Base-by-base conservation (phyloP, 352 stramenopile species). In the Phytophthora macrochlamydospora region DNA sequence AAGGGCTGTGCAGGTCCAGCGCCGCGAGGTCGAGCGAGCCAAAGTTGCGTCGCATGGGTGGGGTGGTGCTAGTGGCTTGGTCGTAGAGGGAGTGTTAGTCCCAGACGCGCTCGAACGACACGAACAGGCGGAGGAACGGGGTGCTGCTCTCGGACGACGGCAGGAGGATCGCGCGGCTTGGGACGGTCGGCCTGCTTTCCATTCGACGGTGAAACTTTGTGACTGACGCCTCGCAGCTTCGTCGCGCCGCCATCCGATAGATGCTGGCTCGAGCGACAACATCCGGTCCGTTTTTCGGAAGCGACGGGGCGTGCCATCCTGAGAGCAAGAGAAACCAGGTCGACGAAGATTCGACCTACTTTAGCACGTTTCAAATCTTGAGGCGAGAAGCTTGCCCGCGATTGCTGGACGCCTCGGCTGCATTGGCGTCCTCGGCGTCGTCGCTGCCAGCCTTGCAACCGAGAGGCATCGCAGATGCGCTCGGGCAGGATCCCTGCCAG, bases 21-120 rank as follows among this genome's bases (percentile, higher is more conserved):
- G 78, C 78, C n/a, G 70, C 70, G 43, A 87, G 73, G 56, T 87
- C 76, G 31, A 84, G 67, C 31, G 78, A 87, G 56, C 78, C 78
- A 54, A 76, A 87, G 65, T 87, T 87, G 44, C 78, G 78, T 51
- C 78, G 70, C 78, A 87, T 87, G 60, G 24, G 46, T 67, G 48
- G 53, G 45, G 49, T 30, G 33, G 49, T 42, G 38, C 29, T 52
- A 30, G 11, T 40, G 37, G 7, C 50, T 42, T 45, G 50, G 50
- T 8, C 24, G 32, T 58, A 13, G 18, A 53, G 18, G n/a, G 50
- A 40, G 35, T 45, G 32, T 66, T 56, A 74, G 45, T 70, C 67
- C 67, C 61, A 70, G 32, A 67, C 52, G 29, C 64, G 40, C 51
- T 65, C 62, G 46, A 63, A 59, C 42, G 65, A 56, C 37, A 68